phyloP scores from a whole-genome alignment of 768 basidiomycete genomes.

The Termitomyces sp. region DNA sequence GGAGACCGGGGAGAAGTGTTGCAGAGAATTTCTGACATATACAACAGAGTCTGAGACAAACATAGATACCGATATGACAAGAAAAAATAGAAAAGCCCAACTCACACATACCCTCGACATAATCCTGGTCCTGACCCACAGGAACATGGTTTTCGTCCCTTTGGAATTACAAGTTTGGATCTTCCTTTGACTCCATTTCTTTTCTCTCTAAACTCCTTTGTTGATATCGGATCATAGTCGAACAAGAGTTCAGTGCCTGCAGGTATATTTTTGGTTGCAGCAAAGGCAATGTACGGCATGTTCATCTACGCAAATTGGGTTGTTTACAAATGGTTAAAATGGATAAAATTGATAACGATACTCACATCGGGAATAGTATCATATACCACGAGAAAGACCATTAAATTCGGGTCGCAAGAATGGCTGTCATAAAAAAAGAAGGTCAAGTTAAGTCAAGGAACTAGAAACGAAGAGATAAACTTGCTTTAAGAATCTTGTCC shows the following conservation, averaged over 20 bases:
- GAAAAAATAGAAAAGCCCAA: background rate
- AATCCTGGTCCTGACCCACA: slow-evolving; percentile 21
- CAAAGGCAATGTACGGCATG: slow-evolving; percentile 59
- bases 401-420: slow-evolving; percentile 58
- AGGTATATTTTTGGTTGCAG: slow-evolving; percentile 40
- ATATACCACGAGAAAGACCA: slow-evolving; percentile 53
- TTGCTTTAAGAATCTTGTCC: slow-evolving; percentile 73
- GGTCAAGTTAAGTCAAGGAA: background rate
- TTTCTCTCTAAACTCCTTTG: slow-evolving; percentile 3
- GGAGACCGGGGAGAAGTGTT: background rate
- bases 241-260: slow-evolving; percentile 54
- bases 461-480: slow-evolving; percentile 12
- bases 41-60: background rate
- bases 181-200: slow-evolving; percentile 17
- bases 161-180: slow-evolving; percentile 18
- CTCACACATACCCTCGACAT: slow-evolving; percentile 19
- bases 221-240: slow-evolving; percentile 53
- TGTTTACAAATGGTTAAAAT: background rate
- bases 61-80: background rate
- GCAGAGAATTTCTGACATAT: background rate
- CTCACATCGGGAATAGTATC: slow-evolving; percentile 54
- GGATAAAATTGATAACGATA: background rate
- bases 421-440: slow-evolving; percentile 38
- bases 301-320: slow-evolving; percentile 28
- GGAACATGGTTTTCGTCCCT: slow-evolving; percentile 26